Base-by-base conservation (phyloP, 768 basidiomycete species). In the Leccinum incarnatum region DNA sequence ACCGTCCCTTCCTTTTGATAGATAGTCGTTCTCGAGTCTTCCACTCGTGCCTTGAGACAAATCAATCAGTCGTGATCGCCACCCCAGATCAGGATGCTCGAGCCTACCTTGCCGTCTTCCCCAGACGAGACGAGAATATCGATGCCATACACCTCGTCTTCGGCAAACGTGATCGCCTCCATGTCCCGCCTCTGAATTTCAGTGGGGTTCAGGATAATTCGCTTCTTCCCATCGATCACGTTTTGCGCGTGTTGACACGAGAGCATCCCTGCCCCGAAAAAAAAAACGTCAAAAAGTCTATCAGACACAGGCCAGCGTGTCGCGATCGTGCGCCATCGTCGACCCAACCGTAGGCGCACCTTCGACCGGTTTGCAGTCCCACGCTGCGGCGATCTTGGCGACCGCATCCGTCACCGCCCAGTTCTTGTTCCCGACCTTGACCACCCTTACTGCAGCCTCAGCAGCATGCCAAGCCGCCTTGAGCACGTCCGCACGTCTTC, bases 211-310 rank as follows among this genome's bases (percentile, higher is more conserved):
- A 95, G 75, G 64, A 98, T 93, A 70, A 98, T 86, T 29, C 94
- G 84, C 79, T 97, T 98, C 81, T 95, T 96, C 56, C 95, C 95
- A 74, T 97, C 95, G 65, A 96, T 93, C 60, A 93, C 86, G 67
- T 95, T 93, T 70, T 94, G 90, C n/a, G 86, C 82, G 73, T 96
- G 94, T 73, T 95, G 89, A 80, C 93, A 95, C 55, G 92, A 94
- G 32, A 97, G 83, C 93, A 95, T 95, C 57, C 95, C 92, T 94
- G 6, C 42, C n/a, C 10, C 42, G 17, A 0, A 50, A 15, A 23
- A 57, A 23, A 57, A 5, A 23, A 23, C 12, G 53, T 49, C 30
- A 54, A 36, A 21, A 14, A 2, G 34, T 37, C 32, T 21, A 11
- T 45, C 37, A 45, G 19, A 45, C 17, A 30, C 9, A 42, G 25